Percentiles rank a stretch among this genome's conserved stretches.
phyloP scores from a whole-genome alignment of 129 eudicot genomes.

The Flaveria linearis region DNA sequence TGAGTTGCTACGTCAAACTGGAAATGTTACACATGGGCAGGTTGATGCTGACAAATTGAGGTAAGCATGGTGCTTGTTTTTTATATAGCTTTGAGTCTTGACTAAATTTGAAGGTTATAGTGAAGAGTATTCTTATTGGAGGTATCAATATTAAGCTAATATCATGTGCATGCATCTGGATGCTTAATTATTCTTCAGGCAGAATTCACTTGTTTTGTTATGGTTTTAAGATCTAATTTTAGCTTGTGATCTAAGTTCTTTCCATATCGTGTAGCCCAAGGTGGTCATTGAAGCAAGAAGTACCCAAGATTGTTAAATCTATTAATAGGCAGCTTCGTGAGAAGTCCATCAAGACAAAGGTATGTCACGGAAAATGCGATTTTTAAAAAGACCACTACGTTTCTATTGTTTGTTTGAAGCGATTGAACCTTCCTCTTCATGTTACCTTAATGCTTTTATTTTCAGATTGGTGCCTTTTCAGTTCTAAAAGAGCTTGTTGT shows the following conservation, averaged over 20 bases:
- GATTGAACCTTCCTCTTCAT: neutral
- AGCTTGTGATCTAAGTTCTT: neutral
- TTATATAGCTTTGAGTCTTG: neutral
- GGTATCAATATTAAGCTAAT: neutral
- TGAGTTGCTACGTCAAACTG: conserved; percentile 93
- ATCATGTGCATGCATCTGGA: neutral
- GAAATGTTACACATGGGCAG: conserved; percentile 93
- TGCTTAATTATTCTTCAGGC: too few species aligned
- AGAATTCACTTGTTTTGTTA: too few species aligned
- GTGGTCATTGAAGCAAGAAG: conserved; percentile 96
- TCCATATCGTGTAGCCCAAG: conserved; percentile 68
- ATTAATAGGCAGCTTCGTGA: conserved; percentile 87
- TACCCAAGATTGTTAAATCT: conserved; percentile 91
- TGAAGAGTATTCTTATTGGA: neutral
- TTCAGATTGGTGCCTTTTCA: conserved; percentile 96
- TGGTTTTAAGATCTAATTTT: too few species aligned
- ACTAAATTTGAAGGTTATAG: conserved; percentile 10
- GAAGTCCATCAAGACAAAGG: conserved; percentile 97
- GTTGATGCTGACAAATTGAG: conserved; percentile 75
- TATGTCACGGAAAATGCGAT: conserved; percentile 27
- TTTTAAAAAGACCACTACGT: neutral
- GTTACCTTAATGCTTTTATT: neutral
- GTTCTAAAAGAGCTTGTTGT: conserved; percentile 93
- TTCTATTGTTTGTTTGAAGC: conserved; percentile 12
- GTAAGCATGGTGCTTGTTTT: conserved; percentile 45